These are phyloP conservation scores for Lodderomyces margitis DNA, from an alignment of 1,139 yeast species.

Conservation along the genomic window DNA sequence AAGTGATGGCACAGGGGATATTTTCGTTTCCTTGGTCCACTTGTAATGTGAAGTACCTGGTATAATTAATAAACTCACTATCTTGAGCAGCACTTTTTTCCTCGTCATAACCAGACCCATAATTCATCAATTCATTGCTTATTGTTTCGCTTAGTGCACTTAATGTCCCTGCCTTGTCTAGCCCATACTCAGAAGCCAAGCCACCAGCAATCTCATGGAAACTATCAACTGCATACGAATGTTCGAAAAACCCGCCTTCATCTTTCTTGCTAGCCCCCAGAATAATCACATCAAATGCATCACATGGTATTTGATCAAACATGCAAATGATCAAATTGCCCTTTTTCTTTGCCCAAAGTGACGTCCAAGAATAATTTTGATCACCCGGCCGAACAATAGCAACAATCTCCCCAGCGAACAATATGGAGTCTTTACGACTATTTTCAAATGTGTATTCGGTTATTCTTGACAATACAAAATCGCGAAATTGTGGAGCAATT, in stretches of 20 bases:
- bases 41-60: constrained; percentile 62
- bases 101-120: constrained; percentile 17
- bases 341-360: constrained; percentile 82
- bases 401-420: constrained; percentile 56
- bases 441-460: constrained; percentile 24
- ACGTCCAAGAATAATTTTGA: constrained; percentile 66
- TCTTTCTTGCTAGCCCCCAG: constrained; percentile 22
- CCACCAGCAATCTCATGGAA: constrained; percentile 44
- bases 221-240: constrained; percentile 30
- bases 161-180: constrained; percentile 20
- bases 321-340: constrained; percentile 74
- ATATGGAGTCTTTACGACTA: constrained; percentile 25
- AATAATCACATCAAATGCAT: constrained; percentile 63
- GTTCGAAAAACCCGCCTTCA: background rate
- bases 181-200: constrained; percentile 26
- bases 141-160: constrained; percentile 33
- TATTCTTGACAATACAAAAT: constrained; percentile 59
- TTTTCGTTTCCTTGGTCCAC: constrained; percentile 37
- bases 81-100: constrained; percentile 28
- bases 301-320: constrained; percentile 85
- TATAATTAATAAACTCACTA: constrained; percentile 50
- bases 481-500: constrained; percentile 70
- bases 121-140: constrained; percentile 22
- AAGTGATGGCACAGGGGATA: constrained; percentile 71
- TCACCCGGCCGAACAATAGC: constrained; percentile 53